A percentile compares a stretch with the other conserved stretches of the same genome.
phyloP scores from a whole-genome alignment of 2,329 filamentous ascomycete genomes.

The Fusarium pseudoanthophilum region DNA sequence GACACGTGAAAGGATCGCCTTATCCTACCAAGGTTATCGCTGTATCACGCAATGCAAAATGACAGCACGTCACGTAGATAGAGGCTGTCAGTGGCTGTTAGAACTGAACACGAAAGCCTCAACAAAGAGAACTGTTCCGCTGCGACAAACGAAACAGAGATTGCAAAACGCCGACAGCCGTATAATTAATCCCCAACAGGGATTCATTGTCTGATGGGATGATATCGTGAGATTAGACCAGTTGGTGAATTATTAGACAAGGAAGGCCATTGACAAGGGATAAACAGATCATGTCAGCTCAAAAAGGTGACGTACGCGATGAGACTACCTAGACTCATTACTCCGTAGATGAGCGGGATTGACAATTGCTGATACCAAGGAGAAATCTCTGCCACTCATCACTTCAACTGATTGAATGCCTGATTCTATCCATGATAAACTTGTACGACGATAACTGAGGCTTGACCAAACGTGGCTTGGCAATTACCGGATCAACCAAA shows the following conservation, averaged over 20 bases:
- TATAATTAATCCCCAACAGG: not conserved
- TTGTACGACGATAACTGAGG: conserved; percentile 23
- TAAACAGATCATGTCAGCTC: not conserved
- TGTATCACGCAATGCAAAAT: not conserved
- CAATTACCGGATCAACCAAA: conserved; percentile 22
- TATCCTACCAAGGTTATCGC: not conserved
- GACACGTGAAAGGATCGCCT: not conserved
- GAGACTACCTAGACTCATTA: not conserved
- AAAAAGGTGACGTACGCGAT: not conserved
- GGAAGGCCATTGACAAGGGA: not conserved
- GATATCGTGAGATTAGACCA: conserved; percentile 17
- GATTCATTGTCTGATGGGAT: not conserved
- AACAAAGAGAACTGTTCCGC: not conserved
- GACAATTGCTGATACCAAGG: conserved; percentile 12
- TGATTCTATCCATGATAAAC: conserved; percentile 12
- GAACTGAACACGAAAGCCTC: not conserved
- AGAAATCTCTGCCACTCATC: not conserved
- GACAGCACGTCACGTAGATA: not conserved
- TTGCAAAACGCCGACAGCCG: not conserved
- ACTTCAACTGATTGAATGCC: conserved; percentile 14
- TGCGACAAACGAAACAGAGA: not conserved
- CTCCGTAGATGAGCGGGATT: not conserved
- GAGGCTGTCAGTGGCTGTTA: not conserved
- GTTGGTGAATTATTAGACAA: conserved; percentile 1
- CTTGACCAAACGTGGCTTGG: conserved; percentile 35